Evolutionary conservation across 2,329 filamentous ascomycete genomes (phyloP), one percentile per base, ranked within the genome.

Genomic region (Epicoccum nigrum): DNA sequence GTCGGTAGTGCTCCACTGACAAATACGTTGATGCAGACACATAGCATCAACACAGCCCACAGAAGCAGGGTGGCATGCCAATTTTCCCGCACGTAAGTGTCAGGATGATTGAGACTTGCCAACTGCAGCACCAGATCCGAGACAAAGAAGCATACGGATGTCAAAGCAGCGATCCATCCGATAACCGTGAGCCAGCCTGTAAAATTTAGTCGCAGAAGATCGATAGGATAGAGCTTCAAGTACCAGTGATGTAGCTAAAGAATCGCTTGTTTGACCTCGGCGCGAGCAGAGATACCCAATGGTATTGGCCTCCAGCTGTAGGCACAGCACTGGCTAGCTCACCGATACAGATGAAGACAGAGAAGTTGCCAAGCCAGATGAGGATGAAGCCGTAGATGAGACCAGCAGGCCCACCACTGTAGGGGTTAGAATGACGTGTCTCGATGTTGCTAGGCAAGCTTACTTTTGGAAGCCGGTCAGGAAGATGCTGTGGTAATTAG

Each of bases 41-140:
- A 71, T 4, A 79, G 60, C 1, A 73, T 30, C 1, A 77, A 64
- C 8, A 78, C 63, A 1, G 75, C 78, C 64, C 77, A 81, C 23
- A 78, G 69, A 1, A 83, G 63, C 0, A 83, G 68, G 0, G 80
- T 82, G 0, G 73, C 76, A 39, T 83, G 80, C 79, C 79, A 83
- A 12, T 70, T 63, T 49, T 77, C 57, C 9, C 68, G 55, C 2
- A 60, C 41, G 52, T 79, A 79, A 2, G 57, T 55, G 2, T 34
- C 47, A 12, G 76, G 51, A 21, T 72, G 73, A 32, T 75, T 78
- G n/a, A 81, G 60, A 19, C 54, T 63, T 13, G 72, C 62, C 2
- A 74, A 55, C 21, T 66, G 61, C n/a, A 73, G 52, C 8, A 69
- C 63, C 11, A 72, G 43, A 20, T 72, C 68, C 16, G 68, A 64